Conservation (phyloP, 2,329 filamentous ascomycete species). For the Neonectria coccinea region DNA sequence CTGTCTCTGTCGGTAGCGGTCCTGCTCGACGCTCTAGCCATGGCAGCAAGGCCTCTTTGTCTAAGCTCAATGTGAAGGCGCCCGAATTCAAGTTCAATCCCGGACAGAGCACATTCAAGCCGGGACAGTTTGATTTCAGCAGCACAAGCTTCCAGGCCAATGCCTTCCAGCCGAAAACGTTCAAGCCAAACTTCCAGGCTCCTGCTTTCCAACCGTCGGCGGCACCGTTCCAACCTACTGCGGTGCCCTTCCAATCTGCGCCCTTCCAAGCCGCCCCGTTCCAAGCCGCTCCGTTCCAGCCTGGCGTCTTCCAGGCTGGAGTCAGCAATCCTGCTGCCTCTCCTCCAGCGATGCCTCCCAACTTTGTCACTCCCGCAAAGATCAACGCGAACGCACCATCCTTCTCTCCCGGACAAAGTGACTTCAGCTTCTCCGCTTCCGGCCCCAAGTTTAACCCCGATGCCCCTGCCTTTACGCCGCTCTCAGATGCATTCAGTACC, state of each 20-base stretch:
- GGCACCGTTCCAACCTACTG: slow-evolving; percentile 53
- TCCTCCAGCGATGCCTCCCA: slow-evolving; percentile 29
- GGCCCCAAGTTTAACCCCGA: slow-evolving; percentile 79
- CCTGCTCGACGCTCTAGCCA: slow-evolving; percentile 62
- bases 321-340: slow-evolving; percentile 38
- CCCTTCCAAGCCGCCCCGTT: slow-evolving; percentile 25
- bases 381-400: slow-evolving; percentile 78
- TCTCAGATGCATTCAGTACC: slow-evolving; percentile 62
- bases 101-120: slow-evolving; percentile 50
- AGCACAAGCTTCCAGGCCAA: slow-evolving; percentile 22
- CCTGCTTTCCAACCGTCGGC: slow-evolving; percentile 21
- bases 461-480: slow-evolving; percentile 81
- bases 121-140: slow-evolving; percentile 40
- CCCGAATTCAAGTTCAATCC: slow-evolving; percentile 87
- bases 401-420: slow-evolving; percentile 75
- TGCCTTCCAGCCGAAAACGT: background rate
- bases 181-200: slow-evolving; percentile 19
- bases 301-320: slow-evolving; percentile 59
- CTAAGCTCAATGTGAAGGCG: slow-evolving; percentile 88
- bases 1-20: slow-evolving; percentile 55
- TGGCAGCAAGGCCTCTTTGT: slow-evolving; percentile 75
- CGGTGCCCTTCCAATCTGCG: background rate
- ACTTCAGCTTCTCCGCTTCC: slow-evolving; percentile 76
- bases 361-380: slow-evolving; percentile 52
- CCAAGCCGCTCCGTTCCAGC: slow-evolving; percentile 50